phyloP scores from a whole-genome alignment of 306 rosid genomes.

The Mimosa bimucronata region DNA sequence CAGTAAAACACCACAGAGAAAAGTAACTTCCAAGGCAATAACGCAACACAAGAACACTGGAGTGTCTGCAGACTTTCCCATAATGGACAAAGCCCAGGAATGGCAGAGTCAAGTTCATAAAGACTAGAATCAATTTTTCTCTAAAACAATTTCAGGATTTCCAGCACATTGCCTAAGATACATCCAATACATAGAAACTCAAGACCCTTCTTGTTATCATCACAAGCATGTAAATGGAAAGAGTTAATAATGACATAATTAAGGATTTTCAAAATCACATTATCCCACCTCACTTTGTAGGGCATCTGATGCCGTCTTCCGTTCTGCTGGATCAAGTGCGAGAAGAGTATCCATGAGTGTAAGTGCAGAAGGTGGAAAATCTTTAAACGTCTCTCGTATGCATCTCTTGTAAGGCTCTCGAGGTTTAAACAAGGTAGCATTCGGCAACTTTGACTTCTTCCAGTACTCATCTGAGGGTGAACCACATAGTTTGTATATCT shows the following conservation, averaged over 20 bases:
- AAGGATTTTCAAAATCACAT: conserved; percentile 11
- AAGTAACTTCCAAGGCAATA: neutral
- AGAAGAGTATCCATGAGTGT: conserved; percentile 85
- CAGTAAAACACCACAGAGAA: conserved; percentile 12
- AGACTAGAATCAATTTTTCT: conserved; percentile 22
- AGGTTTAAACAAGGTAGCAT: conserved; percentile 88
- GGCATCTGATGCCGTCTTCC: conserved; percentile 83
- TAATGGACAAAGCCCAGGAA: conserved; percentile 9
- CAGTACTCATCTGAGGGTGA: conserved; percentile 95
- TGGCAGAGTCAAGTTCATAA: conserved; percentile 21
- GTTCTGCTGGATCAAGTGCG: conserved; percentile 86
- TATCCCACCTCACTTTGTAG: conserved; percentile 71
- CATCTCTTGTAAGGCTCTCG: conserved; percentile 82
- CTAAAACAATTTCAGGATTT: conserved; percentile 28
- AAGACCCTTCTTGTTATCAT: conserved; percentile 19
- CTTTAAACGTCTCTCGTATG: conserved; percentile 73
- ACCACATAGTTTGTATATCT: conserved; percentile 95
- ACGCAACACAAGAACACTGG: conserved; percentile 6
- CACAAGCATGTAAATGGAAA: conserved; percentile 26
- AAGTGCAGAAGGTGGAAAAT: conserved; percentile 79
- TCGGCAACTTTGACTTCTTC: conserved; percentile 83
- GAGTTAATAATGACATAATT: conserved; percentile 24
- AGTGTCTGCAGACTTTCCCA: conserved; percentile 27
- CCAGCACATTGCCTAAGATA: neutral
- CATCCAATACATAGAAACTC: conserved; percentile 21